A percentile compares a stretch with the other conserved stretches of the same genome.
These are phyloP conservation scores for Cutaneotrichosporon daszewskae DNA, from an alignment of 1,284 basidiomycete species.

Conservation along the genomic window DNA sequence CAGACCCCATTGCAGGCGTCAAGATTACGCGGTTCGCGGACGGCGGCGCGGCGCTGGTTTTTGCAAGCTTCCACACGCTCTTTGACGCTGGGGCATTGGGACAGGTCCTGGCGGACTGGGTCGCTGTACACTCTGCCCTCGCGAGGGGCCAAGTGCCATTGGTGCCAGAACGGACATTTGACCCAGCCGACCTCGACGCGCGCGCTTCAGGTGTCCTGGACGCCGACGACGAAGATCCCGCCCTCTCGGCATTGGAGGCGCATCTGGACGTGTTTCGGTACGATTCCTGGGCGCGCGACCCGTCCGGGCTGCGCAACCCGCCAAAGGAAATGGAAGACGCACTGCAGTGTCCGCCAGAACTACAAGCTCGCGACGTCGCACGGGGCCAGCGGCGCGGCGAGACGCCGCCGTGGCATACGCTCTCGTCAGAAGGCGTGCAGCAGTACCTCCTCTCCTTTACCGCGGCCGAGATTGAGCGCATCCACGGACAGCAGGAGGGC, in stretches of 20 bases:
- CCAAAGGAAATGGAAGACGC: not conserved
- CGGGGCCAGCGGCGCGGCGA: constrained; percentile 24
- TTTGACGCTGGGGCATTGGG: constrained; percentile 8
- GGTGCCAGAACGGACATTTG: too few species aligned
- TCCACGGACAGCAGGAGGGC: constrained; percentile 23
- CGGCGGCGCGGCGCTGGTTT: constrained; percentile 4
- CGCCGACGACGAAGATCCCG: not conserved
- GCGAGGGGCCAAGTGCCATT: too few species aligned
- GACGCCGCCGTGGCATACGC: constrained; percentile 47
- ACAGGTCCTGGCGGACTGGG: constrained; percentile 7
- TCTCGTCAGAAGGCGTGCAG: constrained; percentile 34
- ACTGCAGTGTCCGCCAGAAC: too few species aligned
- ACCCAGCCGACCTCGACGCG: not conserved
- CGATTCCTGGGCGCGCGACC: constrained; percentile 10
- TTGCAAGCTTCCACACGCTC: constrained; percentile 4
- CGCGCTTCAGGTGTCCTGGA: constrained; percentile 7
- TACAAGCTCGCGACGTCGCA: constrained; percentile 16
- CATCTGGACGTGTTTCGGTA: constrained; percentile 14
- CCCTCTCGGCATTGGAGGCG: not conserved
- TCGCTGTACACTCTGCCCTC: not conserved
- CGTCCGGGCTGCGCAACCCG: not conserved
- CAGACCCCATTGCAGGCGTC: not conserved
- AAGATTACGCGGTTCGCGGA: constrained; percentile 9
- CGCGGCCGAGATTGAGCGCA: constrained; percentile 40
- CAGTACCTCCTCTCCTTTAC: constrained; percentile 47